These are phyloP conservation scores for Boletus sp. DNA, from an alignment of 768 basidiomycete species.

Conservation along the genomic window DNA sequence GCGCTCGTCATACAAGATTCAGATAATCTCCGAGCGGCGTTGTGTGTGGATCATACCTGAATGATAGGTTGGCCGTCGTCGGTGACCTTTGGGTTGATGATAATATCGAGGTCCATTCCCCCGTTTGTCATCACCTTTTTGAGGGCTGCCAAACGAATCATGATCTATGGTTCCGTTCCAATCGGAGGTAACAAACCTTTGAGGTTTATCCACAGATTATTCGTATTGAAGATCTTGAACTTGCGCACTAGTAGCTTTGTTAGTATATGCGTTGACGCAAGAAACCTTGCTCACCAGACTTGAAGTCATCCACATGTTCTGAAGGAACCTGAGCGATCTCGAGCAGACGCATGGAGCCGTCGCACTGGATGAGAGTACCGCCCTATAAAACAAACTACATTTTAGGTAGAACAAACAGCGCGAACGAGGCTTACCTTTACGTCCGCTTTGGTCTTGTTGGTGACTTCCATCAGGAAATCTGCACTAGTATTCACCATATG, in stretches of 20 bases:
- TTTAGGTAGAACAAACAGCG: neutral
- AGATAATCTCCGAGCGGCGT: constrained; percentile 6
- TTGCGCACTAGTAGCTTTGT: constrained; percentile 56
- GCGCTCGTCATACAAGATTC: neutral
- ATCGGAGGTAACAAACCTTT: constrained; percentile 46
- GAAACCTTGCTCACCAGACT: constrained; percentile 36
- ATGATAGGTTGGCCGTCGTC: constrained; percentile 87
- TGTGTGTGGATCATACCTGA: constrained; percentile 44
- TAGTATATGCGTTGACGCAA: neutral
- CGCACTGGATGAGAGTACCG: constrained; percentile 89
- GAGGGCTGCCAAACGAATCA: constrained; percentile 51
- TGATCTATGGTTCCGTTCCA: neutral
- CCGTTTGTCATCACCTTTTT: constrained; percentile 88
- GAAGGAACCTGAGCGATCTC: constrained; percentile 10
- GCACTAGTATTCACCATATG: constrained; percentile 81
- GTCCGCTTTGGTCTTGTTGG: constrained; percentile 95
- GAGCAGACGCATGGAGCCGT: constrained; percentile 30
- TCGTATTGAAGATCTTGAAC: constrained; percentile 93
- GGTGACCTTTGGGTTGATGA: constrained; percentile 86
- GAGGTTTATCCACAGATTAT: constrained; percentile 79
- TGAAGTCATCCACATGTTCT: constrained; percentile 11
- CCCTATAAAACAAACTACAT: constrained; percentile 41
- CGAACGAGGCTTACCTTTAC: constrained; percentile 37
- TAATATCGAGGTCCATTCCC: constrained; percentile 90
- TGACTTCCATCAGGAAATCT: constrained; percentile 94